phyloP scores from a whole-genome alignment of 352 stramenopile species.

The Globisporangium orthogonon region DNA sequence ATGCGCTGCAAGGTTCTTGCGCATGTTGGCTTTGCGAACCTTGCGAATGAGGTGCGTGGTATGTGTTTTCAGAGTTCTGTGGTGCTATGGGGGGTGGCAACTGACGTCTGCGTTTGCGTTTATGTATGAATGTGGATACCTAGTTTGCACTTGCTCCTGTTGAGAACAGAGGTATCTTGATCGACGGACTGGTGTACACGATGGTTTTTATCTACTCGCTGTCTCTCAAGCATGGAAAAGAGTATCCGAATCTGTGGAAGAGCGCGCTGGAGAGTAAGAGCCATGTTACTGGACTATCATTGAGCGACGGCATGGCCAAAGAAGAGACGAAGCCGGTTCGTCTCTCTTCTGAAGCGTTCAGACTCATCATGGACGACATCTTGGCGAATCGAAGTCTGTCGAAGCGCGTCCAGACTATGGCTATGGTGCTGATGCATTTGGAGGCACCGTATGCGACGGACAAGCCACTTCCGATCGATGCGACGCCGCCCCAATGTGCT shows the following conservation, averaged over 20 bases:
- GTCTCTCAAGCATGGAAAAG: conserved; percentile 38
- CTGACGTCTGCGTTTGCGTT: background rate
- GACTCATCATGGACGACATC: conserved; percentile 34
- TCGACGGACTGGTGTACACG: conserved; percentile 57
- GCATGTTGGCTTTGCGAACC: conserved; percentile 34
- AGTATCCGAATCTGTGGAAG: conserved; percentile 42
- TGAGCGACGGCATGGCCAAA: conserved; percentile 3
- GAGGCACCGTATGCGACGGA: conserved; percentile 24
- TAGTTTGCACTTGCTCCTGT: conserved; percentile 33
- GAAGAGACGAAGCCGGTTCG: background rate
- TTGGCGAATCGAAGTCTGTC: conserved; percentile 46
- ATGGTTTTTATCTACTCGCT: conserved; percentile 34
- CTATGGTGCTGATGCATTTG: conserved; percentile 48
- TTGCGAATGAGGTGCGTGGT: conserved; percentile 40
- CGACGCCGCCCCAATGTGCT: conserved; percentile 15
- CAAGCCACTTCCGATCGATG: conserved; percentile 14
- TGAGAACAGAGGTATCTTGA: conserved; percentile 27
- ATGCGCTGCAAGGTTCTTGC: conserved; percentile 36
- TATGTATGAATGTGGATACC: background rate
- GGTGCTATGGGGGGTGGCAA: background rate
- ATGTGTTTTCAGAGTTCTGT: background rate
- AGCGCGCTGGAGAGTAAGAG: conserved; percentile 21
- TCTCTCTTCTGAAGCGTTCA: conserved; percentile 29
- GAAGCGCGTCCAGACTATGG: conserved; percentile 51
- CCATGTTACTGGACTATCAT: background rate